Base-by-base conservation (phyloP, 768 basidiomycete genomes). In the Phanerodontia chrysosporium region DNA sequence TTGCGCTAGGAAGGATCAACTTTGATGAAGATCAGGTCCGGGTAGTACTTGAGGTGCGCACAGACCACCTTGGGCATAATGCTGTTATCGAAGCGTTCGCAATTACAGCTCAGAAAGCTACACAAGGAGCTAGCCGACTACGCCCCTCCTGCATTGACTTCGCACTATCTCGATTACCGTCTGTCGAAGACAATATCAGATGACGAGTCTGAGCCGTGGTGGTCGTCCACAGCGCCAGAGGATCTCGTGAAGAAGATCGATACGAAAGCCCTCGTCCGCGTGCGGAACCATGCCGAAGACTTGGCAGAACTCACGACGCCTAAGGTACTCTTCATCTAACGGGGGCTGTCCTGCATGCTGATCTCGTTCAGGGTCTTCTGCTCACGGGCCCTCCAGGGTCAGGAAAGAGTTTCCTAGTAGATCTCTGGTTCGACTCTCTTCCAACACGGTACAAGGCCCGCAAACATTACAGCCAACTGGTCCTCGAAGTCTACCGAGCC, bases 391-490 rank as follows among this genome's bases (percentile, higher is more conserved):
- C 80, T 9, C 80, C 82, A 6, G 81, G 81, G 21, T 79, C 79
- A 10, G 81, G 81, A 1, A 82, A 81, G 67, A 81, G 79, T 45
- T 76, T 84, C 57, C 69, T 85, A 22, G 75, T 83, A 49, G 80
- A 83, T 64, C 72, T 83, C 14, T 85, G 84, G 78, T 82, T 76
- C 67, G 68, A 78, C n/a, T 69, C 78, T 22, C 63, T 85, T 1
- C 81, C 81, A 0, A 80, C 81, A 0, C 74, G 73, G 13, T 75
- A 78, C 46, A 85, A 85, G 69, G 71, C 75, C 4, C 76, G 83
- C 39, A 79, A 79, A 55, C 84, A 85, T 68, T 85, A 84, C 67
- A 82, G 77, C 66, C 74, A 81, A 56, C 77, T 84, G 60, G 77
- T 83, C 0, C 72, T 86, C 2, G 79, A 78, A 35, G 72, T 86